phyloP scores from a whole-genome alignment of 176 grass and related monocot species.

The Eragrostis curvula region DNA sequence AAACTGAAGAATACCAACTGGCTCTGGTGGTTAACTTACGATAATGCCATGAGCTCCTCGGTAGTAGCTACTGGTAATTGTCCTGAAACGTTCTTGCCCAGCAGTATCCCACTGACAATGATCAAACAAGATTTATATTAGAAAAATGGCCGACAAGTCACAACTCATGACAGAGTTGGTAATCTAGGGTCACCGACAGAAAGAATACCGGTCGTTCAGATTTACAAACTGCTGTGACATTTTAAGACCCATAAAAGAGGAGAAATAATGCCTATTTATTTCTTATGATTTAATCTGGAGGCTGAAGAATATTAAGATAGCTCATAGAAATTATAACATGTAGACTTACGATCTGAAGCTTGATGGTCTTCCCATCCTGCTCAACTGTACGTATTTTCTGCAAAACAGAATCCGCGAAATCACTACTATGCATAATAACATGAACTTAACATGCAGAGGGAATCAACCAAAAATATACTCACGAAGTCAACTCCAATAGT shows the following conservation, averaged over 20 bases:
- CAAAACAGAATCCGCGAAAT: slow-evolving; percentile 4
- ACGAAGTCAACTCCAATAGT: slow-evolving; percentile 83
- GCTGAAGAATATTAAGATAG: background rate
- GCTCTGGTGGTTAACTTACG: slow-evolving; percentile 42
- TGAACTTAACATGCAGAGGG: background rate
- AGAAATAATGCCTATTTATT: background rate
- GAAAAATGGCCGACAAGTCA: background rate
- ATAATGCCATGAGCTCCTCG: slow-evolving; percentile 93
- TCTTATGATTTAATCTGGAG: background rate
- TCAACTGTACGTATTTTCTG: slow-evolving; percentile 90
- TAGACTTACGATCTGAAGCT: slow-evolving; percentile 86
- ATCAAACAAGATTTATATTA: slow-evolving; percentile 42
- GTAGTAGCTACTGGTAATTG: slow-evolving; percentile 94
- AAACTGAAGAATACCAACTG: background rate
- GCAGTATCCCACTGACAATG: slow-evolving; percentile 85
- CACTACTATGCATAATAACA: slow-evolving; percentile 2
- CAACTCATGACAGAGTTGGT: background rate
- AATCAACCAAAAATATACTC: slow-evolving; percentile 28
- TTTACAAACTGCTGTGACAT: background rate
- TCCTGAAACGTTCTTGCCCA: slow-evolving; percentile 95
- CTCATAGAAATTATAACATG: background rate
- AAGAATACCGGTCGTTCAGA: background rate
- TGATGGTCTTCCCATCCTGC: slow-evolving; percentile 86
- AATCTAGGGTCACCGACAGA: background rate
- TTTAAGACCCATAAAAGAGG: background rate